Evolutionary conservation across 306 rosid species (phyloP), one percentile per base, ranked within the genome.

Genomic region (Glycyrrhiza uralensis): DNA sequence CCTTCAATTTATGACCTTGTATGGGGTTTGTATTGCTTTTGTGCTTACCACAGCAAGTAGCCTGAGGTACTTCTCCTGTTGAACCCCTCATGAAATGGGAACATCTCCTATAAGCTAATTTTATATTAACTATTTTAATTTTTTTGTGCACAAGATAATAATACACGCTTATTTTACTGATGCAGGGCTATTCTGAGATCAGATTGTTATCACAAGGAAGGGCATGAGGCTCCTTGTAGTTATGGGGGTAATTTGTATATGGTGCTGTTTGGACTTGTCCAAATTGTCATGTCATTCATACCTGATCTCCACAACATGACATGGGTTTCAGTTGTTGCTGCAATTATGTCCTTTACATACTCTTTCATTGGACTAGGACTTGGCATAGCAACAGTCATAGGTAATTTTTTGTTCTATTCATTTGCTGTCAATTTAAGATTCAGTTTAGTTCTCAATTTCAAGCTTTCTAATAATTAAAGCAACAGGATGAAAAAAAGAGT

Each of bases 251-350:
- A 28, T 66, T 8, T 76, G 29, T 87, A 76, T 54, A 91, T 89
- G 88, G 28, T 84, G 52, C 6, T 91, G 10, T 91, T 91, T 74
- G 97, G 97, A 77, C 39, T 63, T 22, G 52, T 89, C 14, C 91
- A 91, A 78, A 71, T 91, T n/a, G 12, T 89, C 3, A 65, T 89
- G 86, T 92, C 97, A n/a, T 90, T 89, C 69, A 89, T 92, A 61
- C 97, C 97, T 10, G 89, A 87, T 84, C 87, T 89, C 71, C 92
- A 89, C 60, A 80, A 84, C 87, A 87, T 89, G 92, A 69, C 78
- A 36, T 89, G 96, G 96, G 89, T 89, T 58, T 89, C 96, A 1
- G 74, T 67, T 66, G 24, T 85, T 26, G 96, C 96, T 9, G 89
- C 96, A 42, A 13, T 85, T 60, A 89, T 89, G 96, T 89, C 96